Evolutionary conservation across 768 basidiomycete genomes (phyloP).

Genomic region (Trametes gibbosa): DNA sequence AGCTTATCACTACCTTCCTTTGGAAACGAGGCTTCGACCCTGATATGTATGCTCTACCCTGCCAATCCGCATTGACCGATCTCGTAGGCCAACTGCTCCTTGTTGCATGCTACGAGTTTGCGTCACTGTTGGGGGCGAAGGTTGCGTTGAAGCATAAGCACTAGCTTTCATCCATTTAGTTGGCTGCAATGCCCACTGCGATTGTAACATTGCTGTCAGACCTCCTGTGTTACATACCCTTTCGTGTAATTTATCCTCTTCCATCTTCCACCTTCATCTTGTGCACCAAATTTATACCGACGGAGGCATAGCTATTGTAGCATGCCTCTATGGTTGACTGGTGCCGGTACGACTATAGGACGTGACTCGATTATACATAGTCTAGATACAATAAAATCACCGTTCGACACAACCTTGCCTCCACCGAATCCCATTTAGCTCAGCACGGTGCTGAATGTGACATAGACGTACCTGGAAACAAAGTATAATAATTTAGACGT

Average conservation of each 20-base stretch:
- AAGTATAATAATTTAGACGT: neutral
- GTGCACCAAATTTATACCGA: too few species aligned
- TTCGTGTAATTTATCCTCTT: conserved; percentile 3
- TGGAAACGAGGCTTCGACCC: conserved; percentile 82
- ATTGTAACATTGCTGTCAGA: neutral
- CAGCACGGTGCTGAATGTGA: too few species aligned
- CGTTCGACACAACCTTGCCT: neutral
- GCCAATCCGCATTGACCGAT: conserved; percentile 88
- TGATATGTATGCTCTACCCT: conserved; percentile 90
- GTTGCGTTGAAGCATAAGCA: conserved; percentile 23
- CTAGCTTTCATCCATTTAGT: neutral
- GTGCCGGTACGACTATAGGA: neutral
- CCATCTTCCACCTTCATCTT: too few species aligned
- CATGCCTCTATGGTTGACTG: neutral
- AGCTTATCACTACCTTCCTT: conserved; percentile 64
- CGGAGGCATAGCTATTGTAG: neutral
- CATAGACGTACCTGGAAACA: neutral
- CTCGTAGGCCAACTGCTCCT: conserved; percentile 79
- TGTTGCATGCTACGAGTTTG: conserved; percentile 71
- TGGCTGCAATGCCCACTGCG: neutral
- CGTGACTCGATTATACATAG: neutral
- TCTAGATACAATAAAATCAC: conserved; percentile 10
- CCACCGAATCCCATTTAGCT: neutral
- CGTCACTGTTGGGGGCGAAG: conserved; percentile 42
- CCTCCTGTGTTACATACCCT: neutral